Base-by-base conservation (phyloP, 2,329 filamentous ascomycete species). In the Calonectria pseudoreteaudii region DNA sequence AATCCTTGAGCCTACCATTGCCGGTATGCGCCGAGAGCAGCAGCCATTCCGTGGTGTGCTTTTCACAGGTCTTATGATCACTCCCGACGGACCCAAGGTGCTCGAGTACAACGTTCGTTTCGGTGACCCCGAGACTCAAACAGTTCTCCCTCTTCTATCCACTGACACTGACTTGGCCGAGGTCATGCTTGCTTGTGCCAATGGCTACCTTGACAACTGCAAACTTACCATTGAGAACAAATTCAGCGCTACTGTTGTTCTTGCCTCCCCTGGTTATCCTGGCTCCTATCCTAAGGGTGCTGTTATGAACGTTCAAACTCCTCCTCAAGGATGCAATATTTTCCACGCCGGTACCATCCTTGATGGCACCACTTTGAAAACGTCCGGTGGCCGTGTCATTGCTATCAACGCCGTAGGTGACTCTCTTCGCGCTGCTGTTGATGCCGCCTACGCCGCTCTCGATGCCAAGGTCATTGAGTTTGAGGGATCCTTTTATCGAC, bases 1-100 rank as follows among this genome's bases (percentile, higher is more conserved):
- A 41, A 93, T 98, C 69, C 90, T 98, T n/a, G 92, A 95, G 83
- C 96, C 96, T 9, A 98, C 96, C 3, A 91, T 98, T 74, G 91
- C 95, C 73, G 96, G 95, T 72, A 96, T 98, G 95, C 91, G 93
- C 80, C 90, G 90, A 75, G 96, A 98, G 82, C 91, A 92, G 84
- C 91, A 91, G 80, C 92, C 91, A 31, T 94, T 94, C 84, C 88
- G 91, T 60, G 94, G 95, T 72, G 91, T 95, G 62, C 89, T 97
- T 23, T 97, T 97, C 85, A 97, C 94, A 1, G 97, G 96, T n/a
- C 87, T 98, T 50, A 98, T 98, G 95, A 94, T 98, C 86, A 97
- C 95, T 30, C 91, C 92, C 79, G 85, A 89, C 60, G 96, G 96
- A 0, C 93, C 95, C 53, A 95, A 94, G 84, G 93, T 95, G 11